phyloP scores from a whole-genome alignment of 805 yeast genomes.

The Alloascoidea hylecoeti region DNA sequence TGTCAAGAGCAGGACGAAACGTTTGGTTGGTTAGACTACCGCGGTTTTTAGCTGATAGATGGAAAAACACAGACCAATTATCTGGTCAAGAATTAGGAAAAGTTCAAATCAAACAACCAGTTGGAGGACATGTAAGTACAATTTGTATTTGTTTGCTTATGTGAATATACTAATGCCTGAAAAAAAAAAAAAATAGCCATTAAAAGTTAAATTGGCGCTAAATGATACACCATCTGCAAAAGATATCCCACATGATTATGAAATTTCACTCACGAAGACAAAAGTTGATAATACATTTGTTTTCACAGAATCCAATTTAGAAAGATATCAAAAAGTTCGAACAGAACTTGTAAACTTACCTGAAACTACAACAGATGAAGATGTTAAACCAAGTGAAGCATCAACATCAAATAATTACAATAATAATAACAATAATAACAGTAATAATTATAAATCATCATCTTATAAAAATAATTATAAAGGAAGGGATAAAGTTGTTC shows the following conservation, averaged over 20 bases:
- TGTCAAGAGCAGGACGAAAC: slow-evolving; percentile 20
- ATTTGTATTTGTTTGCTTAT: too few species aligned
- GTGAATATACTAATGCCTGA: too few species aligned
- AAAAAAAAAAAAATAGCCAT: too few species aligned
- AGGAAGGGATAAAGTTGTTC: slow-evolving; percentile 8
- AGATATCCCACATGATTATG: slow-evolving; percentile 74
- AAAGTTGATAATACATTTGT: slow-evolving; percentile 77
- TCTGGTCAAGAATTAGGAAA: slow-evolving; percentile 68
- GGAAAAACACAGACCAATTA: slow-evolving; percentile 51
- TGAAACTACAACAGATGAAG: neutral
- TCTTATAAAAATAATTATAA: neutral
- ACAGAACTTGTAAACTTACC: neutral
- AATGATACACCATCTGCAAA: slow-evolving; percentile 25
- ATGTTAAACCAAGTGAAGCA: neutral
- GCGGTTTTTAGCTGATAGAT: slow-evolving; percentile 65
- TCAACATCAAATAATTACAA: neutral
- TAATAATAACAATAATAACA: neutral
- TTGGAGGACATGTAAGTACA: neutral
- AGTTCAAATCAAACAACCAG: slow-evolving; percentile 51
- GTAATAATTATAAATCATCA: neutral
- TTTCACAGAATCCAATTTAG: slow-evolving; percentile 75
- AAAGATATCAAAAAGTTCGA: slow-evolving; percentile 13
- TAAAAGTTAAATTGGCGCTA: slow-evolving; percentile 19
- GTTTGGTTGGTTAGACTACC: slow-evolving; percentile 93
- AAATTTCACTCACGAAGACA: slow-evolving; percentile 61